These are phyloP conservation scores for Aspergillus amoenus DNA, from an alignment of 2,329 filamentous ascomycete genomes.

Conservation along the genomic window DNA sequence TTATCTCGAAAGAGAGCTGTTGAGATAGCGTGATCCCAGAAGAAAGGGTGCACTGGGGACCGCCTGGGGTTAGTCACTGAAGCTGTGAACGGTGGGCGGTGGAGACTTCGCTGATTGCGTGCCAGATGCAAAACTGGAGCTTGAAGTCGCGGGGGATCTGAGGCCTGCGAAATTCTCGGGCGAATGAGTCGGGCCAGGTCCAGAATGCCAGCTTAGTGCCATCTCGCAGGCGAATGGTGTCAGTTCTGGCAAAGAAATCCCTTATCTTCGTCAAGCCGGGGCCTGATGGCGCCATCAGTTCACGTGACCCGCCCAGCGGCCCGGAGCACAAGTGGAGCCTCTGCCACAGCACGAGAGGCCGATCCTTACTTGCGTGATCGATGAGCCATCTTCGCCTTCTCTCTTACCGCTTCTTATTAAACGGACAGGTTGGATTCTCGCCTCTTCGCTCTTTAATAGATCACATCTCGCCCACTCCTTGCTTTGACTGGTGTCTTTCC, in stretches of 20 bases:
- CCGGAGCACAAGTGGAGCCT: constrained; percentile 2
- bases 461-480: not conserved
- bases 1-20: not conserved
- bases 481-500: no score
- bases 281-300: constrained; percentile 21
- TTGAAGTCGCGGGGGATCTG: constrained; percentile 1
- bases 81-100: not conserved
- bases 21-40: not conserved
- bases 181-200: not conserved
- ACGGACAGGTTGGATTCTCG: not conserved
- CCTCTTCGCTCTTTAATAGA: not conserved
- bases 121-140: not conserved
- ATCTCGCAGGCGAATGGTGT: constrained; percentile 17
- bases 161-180: not conserved
- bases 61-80: not conserved
- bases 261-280: constrained; percentile 13
- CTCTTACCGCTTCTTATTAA: not conserved
- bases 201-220: constrained; percentile 3
- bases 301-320: constrained; percentile 19
- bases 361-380: constrained; percentile 21
- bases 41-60: not conserved
- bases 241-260: not conserved
- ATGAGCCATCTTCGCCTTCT: constrained; percentile 7
- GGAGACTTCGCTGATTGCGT: not conserved
- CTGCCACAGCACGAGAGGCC: constrained; percentile 12